Evolutionary conservation across 306 rosid genomes (phyloP).

Genomic region (Abrus precatorius): DNA sequence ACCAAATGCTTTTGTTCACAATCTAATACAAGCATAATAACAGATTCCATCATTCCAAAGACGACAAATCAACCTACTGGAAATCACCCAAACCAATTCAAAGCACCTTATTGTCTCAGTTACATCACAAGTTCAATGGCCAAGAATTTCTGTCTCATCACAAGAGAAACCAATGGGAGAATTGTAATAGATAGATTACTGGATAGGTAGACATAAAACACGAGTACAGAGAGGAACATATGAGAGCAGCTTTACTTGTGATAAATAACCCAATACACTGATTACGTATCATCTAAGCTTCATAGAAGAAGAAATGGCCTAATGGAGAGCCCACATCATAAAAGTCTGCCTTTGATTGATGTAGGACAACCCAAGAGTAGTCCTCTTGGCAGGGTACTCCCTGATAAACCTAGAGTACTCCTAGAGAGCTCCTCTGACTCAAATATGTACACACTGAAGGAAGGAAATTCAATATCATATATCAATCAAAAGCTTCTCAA

Average conservation of each 20-base stretch:
- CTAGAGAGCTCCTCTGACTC: not conserved
- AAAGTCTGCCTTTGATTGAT: not conserved
- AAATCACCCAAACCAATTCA: constrained; percentile 30
- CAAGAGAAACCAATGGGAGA: constrained; percentile 22
- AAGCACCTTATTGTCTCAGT: constrained; percentile 31
- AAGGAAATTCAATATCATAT: constrained; percentile 3
- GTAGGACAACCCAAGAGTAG: constrained; percentile 12
- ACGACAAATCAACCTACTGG: not conserved
- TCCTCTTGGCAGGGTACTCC: not conserved
- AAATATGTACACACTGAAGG: not conserved
- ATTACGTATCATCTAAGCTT: constrained; percentile 20
- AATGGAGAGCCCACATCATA: not conserved
- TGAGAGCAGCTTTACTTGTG: not conserved
- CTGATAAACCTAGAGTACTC: not conserved
- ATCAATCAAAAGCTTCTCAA: not conserved
- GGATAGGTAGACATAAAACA: not conserved
- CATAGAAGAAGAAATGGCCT: not conserved
- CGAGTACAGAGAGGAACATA: not conserved
- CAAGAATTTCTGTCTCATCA: constrained; percentile 33
- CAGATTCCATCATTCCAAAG: constrained; percentile 26
- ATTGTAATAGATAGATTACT: not conserved
- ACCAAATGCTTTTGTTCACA: constrained; percentile 12
- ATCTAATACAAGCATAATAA: constrained; percentile 15
- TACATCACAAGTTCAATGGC: constrained; percentile 23
- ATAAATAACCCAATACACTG: constrained; percentile 17